Evolutionary conservation across 805 yeast species (phyloP).

Genomic region (Metschnikowia bowlesiae): DNA sequence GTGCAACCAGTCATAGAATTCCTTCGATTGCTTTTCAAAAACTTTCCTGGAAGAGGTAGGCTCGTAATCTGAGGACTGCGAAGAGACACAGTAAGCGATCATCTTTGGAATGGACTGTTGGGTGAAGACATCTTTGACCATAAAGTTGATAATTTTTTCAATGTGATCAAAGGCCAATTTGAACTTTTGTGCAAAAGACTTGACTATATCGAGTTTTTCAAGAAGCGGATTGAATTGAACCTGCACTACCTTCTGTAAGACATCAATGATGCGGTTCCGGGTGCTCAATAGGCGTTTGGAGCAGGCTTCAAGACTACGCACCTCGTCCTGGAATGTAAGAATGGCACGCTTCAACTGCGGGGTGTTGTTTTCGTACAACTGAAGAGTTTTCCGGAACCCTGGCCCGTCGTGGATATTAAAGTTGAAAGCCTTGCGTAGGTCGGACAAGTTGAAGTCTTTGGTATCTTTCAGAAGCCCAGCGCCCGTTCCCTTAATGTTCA

Average conservation of each 20-base stretch:
- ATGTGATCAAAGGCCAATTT: constrained; percentile 29
- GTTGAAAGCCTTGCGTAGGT: constrained; percentile 25
- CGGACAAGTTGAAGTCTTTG: constrained; percentile 8
- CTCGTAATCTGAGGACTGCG: constrained; percentile 18
- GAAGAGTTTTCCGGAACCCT: constrained; percentile 33
- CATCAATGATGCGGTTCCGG: constrained; percentile 23
- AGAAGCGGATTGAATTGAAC: constrained; percentile 25
- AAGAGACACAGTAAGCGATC: constrained; percentile 10
- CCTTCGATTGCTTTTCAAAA: constrained; percentile 39
- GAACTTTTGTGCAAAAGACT: constrained; percentile 24
- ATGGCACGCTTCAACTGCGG: constrained; percentile 26
- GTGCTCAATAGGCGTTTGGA: constrained; percentile 18
- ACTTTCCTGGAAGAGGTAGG: constrained; percentile 24
- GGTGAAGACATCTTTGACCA: constrained; percentile 28
- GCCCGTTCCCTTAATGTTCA: neutral
- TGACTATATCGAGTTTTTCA: constrained; percentile 20
- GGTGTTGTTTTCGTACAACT: constrained; percentile 27
- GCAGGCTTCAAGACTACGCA: constrained; percentile 25
- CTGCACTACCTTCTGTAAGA: constrained; percentile 18
- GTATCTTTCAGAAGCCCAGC: constrained; percentile 1
- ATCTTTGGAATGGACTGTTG: constrained; percentile 26
- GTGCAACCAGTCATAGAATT: constrained; percentile 41
- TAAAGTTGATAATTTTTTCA: constrained; percentile 27
- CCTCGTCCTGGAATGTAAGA: constrained; percentile 27
- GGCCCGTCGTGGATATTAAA: constrained; percentile 43